Conservation (phyloP, 2,329 filamentous ascomycete genomes). For the Diaporthe sp. region DNA sequence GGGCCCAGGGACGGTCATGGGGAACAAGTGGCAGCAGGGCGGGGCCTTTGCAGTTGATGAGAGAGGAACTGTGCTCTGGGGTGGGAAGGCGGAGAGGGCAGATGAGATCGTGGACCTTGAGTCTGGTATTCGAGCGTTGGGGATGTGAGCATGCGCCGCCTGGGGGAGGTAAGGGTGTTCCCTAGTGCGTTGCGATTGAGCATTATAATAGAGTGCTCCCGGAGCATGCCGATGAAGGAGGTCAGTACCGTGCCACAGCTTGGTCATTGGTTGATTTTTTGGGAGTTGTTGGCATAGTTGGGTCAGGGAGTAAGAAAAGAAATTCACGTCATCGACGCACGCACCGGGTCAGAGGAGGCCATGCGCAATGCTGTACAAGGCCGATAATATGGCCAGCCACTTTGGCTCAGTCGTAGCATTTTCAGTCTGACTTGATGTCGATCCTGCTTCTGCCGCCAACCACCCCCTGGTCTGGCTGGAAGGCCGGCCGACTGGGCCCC, state of each 20-base stretch:
- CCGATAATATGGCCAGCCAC: neutral
- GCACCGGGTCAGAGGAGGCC: neutral
- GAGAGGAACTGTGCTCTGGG: slow-evolving; percentile 61
- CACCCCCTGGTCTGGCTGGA: no score
- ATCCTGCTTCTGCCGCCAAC: neutral
- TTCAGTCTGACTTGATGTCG: neutral
- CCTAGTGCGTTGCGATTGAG: neutral
- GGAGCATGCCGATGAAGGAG: neutral
- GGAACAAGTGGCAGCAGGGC: slow-evolving; percentile 67
- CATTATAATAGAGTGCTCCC: neutral
- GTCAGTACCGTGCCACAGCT: neutral
- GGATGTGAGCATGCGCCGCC: slow-evolving; percentile 41
- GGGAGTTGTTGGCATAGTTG: neutral
- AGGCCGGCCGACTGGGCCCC: neutral
- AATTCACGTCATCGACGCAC: neutral
- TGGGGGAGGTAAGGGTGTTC: neutral
- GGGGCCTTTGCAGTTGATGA: slow-evolving; percentile 63
- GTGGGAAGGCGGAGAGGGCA: slow-evolving; percentile 56
- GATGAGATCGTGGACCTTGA: slow-evolving; percentile 68
- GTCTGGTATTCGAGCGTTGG: slow-evolving; percentile 49
- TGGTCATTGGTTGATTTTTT: neutral
- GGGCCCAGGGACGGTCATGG: slow-evolving; percentile 46
- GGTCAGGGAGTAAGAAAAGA: neutral
- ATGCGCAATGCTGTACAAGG: neutral
- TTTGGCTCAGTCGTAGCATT: no score